A percentile compares a stretch with the other conserved stretches of the same genome.
These are phyloP conservation scores for Ascodesmis nigricans DNA, from an alignment of 495 filamentous ascomycete genomes.

Conservation along the genomic window DNA sequence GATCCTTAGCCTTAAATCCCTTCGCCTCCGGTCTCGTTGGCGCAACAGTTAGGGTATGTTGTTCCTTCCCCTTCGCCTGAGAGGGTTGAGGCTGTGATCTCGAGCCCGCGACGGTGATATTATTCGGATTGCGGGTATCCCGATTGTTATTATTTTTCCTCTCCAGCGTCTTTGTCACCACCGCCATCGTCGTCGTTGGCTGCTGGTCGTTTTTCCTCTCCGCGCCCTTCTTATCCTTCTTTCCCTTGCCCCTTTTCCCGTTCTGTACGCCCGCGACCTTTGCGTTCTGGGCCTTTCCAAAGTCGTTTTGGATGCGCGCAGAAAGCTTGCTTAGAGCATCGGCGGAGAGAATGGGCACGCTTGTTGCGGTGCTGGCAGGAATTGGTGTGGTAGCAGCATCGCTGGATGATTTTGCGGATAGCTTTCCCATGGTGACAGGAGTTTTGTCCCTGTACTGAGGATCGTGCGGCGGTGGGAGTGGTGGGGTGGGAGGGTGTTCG, in stretches of 20 bases:
- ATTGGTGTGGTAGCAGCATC: neutral
- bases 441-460: too few relatives aligned
- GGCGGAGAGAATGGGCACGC: constrained; percentile 13
- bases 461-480: too few relatives aligned
- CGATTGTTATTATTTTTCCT: constrained; percentile 26
- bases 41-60: neutral
- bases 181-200: constrained; percentile 23
- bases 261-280: neutral
- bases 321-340: constrained; percentile 19
- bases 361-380: too few relatives aligned
- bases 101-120: too few relatives aligned
- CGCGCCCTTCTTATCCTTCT: constrained; percentile 5
- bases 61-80: too few relatives aligned
- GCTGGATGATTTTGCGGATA: too few relatives aligned
- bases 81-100: too few relatives aligned
- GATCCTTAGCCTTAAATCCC: neutral
- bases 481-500: too few relatives aligned
- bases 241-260: constrained; percentile 2
- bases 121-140: too few relatives aligned
- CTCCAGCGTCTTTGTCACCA: constrained; percentile 21
- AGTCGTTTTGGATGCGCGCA: constrained; percentile 14
- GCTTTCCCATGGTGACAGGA: too few relatives aligned
- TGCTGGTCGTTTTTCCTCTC: constrained; percentile 11
- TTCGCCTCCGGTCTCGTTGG: too few relatives aligned
- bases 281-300: constrained; percentile 12